Evolutionary conservation across 495 filamentous ascomycete genomes (phyloP).

Genomic region (Neurospora sp.): DNA sequence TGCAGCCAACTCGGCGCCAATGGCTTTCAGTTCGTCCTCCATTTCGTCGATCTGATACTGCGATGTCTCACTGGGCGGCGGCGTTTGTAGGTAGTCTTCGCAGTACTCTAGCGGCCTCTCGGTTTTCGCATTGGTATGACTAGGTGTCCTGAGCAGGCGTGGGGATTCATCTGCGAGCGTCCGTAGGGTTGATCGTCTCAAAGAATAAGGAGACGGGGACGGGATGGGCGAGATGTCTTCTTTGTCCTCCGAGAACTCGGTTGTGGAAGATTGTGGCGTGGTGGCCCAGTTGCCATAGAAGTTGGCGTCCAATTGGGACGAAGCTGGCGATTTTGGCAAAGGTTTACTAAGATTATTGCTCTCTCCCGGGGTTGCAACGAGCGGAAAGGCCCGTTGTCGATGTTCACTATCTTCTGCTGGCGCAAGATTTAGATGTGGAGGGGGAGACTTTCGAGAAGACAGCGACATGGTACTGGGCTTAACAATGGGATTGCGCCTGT

Average conservation of each 20-base stretch:
- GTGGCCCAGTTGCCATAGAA: slow-evolving; percentile 43
- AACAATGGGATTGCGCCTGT: slow-evolving; percentile 18
- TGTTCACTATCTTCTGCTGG: slow-evolving; percentile 20
- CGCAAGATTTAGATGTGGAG: slow-evolving; percentile 38
- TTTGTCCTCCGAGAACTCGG: slow-evolving; percentile 34
- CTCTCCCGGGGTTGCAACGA: slow-evolving; percentile 3
- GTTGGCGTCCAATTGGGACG: slow-evolving; percentile 37
- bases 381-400: slow-evolving; percentile 3
- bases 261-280: slow-evolving; percentile 30
- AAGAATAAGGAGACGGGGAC: slow-evolving; percentile 30
- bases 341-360: slow-evolving; percentile 37
- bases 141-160: slow-evolving; percentile 23
- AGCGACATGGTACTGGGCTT: slow-evolving; percentile 31
- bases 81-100: slow-evolving; percentile 39
- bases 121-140: slow-evolving; percentile 21
- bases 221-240: slow-evolving; percentile 40
- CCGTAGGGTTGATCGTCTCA: slow-evolving; percentile 22
- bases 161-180: slow-evolving; percentile 29
- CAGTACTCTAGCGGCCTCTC: slow-evolving; percentile 29
- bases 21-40: slow-evolving; percentile 86
- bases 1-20: slow-evolving; percentile 81
- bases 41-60: slow-evolving; percentile 55
- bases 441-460: slow-evolving; percentile 34
- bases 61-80: slow-evolving; percentile 28
- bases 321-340: slow-evolving; percentile 41